phyloP scores from a whole-genome alignment of 148 eudicot species.

The Simmondsia chinensis region DNA sequence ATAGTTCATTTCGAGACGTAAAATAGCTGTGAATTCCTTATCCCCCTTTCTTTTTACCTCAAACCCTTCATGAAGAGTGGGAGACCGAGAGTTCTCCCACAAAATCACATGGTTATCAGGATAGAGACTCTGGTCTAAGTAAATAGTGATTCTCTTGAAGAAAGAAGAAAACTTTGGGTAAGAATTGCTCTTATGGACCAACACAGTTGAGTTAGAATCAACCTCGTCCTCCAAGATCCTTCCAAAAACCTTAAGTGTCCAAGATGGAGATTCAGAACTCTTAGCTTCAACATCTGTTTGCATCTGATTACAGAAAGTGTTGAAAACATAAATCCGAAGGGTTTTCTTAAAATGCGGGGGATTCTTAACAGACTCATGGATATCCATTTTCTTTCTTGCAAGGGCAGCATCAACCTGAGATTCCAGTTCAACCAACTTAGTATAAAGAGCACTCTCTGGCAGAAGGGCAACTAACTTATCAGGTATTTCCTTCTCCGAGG shows the following conservation, averaged over 20 bases:
- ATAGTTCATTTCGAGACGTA: slow-evolving; percentile 84
- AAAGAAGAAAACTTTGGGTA: slow-evolving; percentile 80
- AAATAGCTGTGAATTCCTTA: slow-evolving; percentile 75
- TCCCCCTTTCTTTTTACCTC: slow-evolving; percentile 93
- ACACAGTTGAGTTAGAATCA: slow-evolving; percentile 20
- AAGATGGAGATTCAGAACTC: slow-evolving; percentile 53
- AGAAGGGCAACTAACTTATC: slow-evolving; percentile 56
- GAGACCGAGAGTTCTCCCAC: slow-evolving; percentile 85
- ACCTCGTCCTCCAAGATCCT: slow-evolving; percentile 57
- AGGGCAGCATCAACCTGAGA: slow-evolving; percentile 69
- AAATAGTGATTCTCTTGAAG: slow-evolving; percentile 75
- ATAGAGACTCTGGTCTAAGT: slow-evolving; percentile 74
- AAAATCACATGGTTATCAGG: slow-evolving; percentile 70
- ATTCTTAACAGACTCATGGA: slow-evolving; percentile 49
- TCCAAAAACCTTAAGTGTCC: slow-evolving; percentile 85
- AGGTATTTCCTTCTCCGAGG: slow-evolving; percentile 52
- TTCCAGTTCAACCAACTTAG: slow-evolving; percentile 70
- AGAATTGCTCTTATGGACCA: slow-evolving; percentile 11
- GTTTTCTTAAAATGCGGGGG: slow-evolving; percentile 57
- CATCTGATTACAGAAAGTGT: slow-evolving; percentile 66
- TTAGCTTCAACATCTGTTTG: slow-evolving; percentile 17
- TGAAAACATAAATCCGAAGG: slow-evolving; percentile 69
- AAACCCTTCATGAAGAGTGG: slow-evolving; percentile 71
- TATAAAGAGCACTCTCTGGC: slow-evolving; percentile 78
- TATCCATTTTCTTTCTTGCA: slow-evolving; percentile 55